Percentiles rank a stretch among this genome's conserved stretches.
Conservation (phyloP, 2,329 filamentous ascomycete species). For the Cladophialophora carrionii region DNA sequence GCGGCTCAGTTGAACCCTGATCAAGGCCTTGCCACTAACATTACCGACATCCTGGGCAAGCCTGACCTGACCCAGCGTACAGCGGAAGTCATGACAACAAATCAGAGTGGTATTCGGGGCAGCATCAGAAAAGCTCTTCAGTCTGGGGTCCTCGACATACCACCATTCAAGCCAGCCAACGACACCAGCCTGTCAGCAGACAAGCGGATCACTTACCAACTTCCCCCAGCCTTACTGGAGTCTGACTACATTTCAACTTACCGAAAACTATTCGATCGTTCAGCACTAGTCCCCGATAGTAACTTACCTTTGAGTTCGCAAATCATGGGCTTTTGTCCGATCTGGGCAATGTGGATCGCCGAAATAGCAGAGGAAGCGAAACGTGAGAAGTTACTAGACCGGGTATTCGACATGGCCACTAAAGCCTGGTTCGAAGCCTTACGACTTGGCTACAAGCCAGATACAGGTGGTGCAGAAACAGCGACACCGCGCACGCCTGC, state of each 20-base stretch:
- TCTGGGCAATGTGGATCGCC: slow-evolving; percentile 32
- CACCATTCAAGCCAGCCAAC: slow-evolving; percentile 3
- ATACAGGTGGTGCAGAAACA: background rate
- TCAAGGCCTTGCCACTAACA: background rate
- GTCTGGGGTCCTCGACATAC: slow-evolving; percentile 20
- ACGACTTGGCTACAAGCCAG: slow-evolving; percentile 26
- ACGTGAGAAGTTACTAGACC: slow-evolving; percentile 31
- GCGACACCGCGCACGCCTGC: background rate
- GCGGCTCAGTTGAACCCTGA: background rate
- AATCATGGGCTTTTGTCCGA: slow-evolving; percentile 31
- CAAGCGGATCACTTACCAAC: background rate
- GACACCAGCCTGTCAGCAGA: background rate
- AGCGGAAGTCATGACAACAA: background rate
- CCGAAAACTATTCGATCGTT: slow-evolving; percentile 17
- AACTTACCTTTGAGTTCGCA: slow-evolving; percentile 28
- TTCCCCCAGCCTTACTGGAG: slow-evolving; percentile 11
- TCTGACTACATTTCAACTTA: slow-evolving; percentile 2
- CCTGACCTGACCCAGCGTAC: background rate
- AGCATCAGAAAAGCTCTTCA: slow-evolving; percentile 19
- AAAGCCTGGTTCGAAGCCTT: slow-evolving; percentile 35
- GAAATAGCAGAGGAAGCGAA: slow-evolving; percentile 28
- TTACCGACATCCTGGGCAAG: background rate
- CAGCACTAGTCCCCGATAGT: slow-evolving; percentile 23
- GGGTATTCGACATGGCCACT: slow-evolving; percentile 30
- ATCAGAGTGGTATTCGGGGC: background rate